Base-by-base conservation (phyloP, 2,329 filamentous ascomycete genomes). In the Ceratocystiopsis sp. region DNA sequence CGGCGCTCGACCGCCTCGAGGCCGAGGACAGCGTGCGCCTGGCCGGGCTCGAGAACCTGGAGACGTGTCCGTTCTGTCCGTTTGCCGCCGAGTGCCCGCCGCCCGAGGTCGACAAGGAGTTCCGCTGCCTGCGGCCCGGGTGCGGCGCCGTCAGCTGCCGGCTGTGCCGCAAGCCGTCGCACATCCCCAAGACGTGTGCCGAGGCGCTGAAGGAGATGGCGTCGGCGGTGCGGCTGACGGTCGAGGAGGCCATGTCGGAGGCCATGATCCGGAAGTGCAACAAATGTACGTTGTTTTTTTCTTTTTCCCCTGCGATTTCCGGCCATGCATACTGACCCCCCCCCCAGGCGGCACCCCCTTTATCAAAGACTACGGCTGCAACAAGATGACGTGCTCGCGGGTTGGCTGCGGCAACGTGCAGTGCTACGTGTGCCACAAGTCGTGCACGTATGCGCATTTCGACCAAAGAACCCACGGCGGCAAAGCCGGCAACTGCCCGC, bases 181-280 rank as follows among this genome's bases (percentile, higher is more conserved):
- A 93, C 53, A 67, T 84, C 12, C 84, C 84, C 0, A 67, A 73
- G 48, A 77, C 69, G 1, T 93, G 85, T 51, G 69, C 75, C 33
- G 80, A 91, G 54, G 69, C 67, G 35, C 69, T 69, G 36, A 64
- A 59, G 17, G 75, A 84, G 2, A 68, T 67, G 35, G 74, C 76
- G 1, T 55, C 77, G 9, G 68, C 69, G 4, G 65, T 72, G 16
- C 73, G 81, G 15, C 80, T 80, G 49, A 59, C 66, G 4, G 73
- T 93, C 29, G 85, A 93, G 57, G 84, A 93, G 56, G 84, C 84
- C 17, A 89, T 87, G 80, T 84, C 81, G 3, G 69, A 71, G 15
- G 85, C 85, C 2, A 53, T 93, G 50, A 80, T 93, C 43, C 73
- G 85, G 17, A 75, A 66, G 25, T 93, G 85, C 65, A 84, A 84